Base-by-base conservation (phyloP, 2,329 filamentous ascomycete genomes). In the Myrmaecium sp. region DNA sequence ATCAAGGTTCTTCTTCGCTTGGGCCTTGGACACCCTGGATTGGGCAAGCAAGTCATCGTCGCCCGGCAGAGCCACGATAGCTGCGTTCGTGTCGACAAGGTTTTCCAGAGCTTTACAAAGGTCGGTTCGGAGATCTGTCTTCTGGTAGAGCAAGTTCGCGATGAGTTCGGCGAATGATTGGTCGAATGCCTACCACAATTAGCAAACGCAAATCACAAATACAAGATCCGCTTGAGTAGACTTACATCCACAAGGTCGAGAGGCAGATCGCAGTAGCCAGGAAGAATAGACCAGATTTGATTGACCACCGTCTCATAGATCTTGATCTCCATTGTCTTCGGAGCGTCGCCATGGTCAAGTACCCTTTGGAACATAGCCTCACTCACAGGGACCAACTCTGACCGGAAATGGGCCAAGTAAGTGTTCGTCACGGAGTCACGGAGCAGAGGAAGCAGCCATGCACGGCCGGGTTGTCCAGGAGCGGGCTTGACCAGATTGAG, bases 261-360 rank as follows among this genome's bases (percentile, higher is more conserved):
- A 2, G 89, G 86, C 28, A 94, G 59, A 47, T 94, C 82, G 49
- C 89, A 95, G 57, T 94, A 98, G 2, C 89, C 89, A 0, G 89
- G 86, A 10, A 98, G 64, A 27, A 79, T 75, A 1, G 81, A 82
- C 89, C 89, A 98, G 21, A 86, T 84, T 47, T 98, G 89, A 39
- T 91, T 78, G 6, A 98, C 81, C 4, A 98, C 62, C 0, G 89
- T 95, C 55, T 98, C 86, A 47, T 89, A 98, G 32, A 98, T 91
- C 62, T 98, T 98, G 46, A 89, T 69, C 49, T 95, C 83, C 66
- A 93, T 84, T 0, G 82, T 89, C 62, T 93, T 94, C 45, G 86
- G 79, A 9, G 70, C 72, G 13, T 69, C 60, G 9, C 78, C 80
- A 41, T 91, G 78, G 34, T 92, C 76, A 24, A 93, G 59, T 4